Conservation (phyloP, 208 protist genomes). For the Hexamita inflata region DNA sequence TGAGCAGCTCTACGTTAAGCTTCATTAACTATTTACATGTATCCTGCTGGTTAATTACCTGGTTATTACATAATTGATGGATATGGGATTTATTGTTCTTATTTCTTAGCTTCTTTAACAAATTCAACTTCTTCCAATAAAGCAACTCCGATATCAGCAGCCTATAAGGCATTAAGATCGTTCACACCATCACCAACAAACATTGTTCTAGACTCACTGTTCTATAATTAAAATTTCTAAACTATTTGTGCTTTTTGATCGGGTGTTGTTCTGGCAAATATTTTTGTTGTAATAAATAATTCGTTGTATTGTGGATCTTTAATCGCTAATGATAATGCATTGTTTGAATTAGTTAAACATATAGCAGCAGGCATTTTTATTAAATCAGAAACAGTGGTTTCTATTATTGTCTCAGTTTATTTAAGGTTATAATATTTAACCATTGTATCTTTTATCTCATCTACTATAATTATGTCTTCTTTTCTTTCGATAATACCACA, state of each 20-base stretch:
- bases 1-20: neutral
- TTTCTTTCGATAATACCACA: neutral
- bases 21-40: neutral
- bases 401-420: neutral
- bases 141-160: conserved; percentile 13
- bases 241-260: conserved; percentile 6
- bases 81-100: neutral
- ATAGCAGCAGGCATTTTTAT: neutral
- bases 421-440: neutral
- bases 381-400: neutral
- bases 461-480: neutral
- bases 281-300: neutral
- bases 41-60: neutral
- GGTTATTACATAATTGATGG: conserved; percentile 14
- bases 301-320: neutral
- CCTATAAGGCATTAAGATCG: neutral
- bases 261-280: conserved; percentile 15
- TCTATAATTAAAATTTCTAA: neutral
- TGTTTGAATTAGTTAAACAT: neutral
- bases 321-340: neutral
- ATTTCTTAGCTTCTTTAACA: conserved; percentile 4
- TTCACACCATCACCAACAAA: conserved; percentile 14
- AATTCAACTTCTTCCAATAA: conserved; percentile 1
- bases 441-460: neutral
- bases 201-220: neutral